These are phyloP conservation scores for Ottelia alismoides DNA, from an alignment of 106 monocot genomes.

Conservation along the genomic window DNA sequence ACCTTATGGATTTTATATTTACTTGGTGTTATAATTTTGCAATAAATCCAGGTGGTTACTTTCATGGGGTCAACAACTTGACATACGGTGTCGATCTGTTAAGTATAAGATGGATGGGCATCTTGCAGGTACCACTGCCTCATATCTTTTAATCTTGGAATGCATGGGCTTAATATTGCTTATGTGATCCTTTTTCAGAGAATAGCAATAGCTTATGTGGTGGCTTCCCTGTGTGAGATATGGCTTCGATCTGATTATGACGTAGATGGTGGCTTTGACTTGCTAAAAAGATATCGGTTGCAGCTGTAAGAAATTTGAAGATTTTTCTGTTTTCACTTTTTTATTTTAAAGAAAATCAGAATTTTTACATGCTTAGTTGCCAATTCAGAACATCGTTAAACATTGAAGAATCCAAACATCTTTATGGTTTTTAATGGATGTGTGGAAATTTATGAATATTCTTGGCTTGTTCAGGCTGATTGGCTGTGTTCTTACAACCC, in stretches of 20 bases:
- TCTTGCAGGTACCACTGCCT: conserved; percentile 18
- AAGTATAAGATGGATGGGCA: conserved; percentile 17
- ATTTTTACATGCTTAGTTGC: no score
- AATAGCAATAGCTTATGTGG: conserved; percentile 21
- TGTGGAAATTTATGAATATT: no score
- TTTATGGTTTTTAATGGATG: no score
- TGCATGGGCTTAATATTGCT: no score
- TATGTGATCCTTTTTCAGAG: conserved; percentile 17
- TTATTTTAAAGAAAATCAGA: background rate
- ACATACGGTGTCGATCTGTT: conserved; percentile 16
- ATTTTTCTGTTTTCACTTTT: background rate
- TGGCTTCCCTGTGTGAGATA: conserved; percentile 18
- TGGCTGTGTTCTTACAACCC: background rate
- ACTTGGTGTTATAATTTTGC: background rate
- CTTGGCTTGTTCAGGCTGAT: conserved; percentile 8
- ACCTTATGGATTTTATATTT: background rate
- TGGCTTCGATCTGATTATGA: conserved; percentile 9
- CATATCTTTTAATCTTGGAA: no score
- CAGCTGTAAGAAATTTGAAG: conserved; percentile 4
- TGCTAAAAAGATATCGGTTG: conserved; percentile 5
- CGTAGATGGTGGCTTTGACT: conserved; percentile 6
- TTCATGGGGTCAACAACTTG: conserved; percentile 14
- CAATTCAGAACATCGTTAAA: no score
- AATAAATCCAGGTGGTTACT: conserved; percentile 8
- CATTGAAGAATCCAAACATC: no score